Conservation (phyloP, 106 monocot species). For the Platanthera guangdongensis region DNA sequence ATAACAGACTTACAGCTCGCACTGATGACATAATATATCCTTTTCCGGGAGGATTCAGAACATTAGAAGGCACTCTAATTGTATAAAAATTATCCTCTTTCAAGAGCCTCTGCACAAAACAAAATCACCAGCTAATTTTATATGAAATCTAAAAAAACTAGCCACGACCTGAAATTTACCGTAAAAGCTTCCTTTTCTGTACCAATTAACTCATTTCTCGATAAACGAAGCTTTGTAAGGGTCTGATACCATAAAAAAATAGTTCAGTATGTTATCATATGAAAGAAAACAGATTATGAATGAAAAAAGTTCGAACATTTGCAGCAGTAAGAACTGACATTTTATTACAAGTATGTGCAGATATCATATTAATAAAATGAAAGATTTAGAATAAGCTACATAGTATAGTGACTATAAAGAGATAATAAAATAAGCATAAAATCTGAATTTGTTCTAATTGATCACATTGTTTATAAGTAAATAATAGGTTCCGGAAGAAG, state of each 20-base stretch:
- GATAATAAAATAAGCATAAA: too few relatives aligned
- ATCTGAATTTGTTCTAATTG: too few relatives aligned
- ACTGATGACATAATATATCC: constrained; percentile 78
- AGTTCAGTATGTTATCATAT: constrained; percentile 2
- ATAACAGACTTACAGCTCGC: constrained; percentile 75
- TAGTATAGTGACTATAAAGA: too few relatives aligned
- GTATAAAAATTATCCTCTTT: constrained; percentile 73
- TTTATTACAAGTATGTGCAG: too few relatives aligned
- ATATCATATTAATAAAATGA: too few relatives aligned
- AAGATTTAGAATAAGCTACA: too few relatives aligned
- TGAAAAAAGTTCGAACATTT: too few relatives aligned
- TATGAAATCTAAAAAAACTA: background rate
- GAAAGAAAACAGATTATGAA: background rate
- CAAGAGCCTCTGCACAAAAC: constrained; percentile 56
- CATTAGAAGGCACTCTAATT: constrained; percentile 82
- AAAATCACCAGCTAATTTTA: background rate
- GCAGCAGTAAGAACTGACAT: too few relatives aligned
- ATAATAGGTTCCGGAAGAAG: too few relatives aligned
- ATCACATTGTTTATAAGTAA: too few relatives aligned
- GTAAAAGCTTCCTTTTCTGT: constrained; percentile 65
- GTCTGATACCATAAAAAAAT: constrained; percentile 31
- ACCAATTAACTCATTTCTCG: constrained; percentile 48
- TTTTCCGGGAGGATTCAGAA: constrained; percentile 63
- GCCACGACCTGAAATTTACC: constrained; percentile 21
- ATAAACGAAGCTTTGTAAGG: constrained; percentile 81